Evolutionary conservation across 257 asterid genomes (phyloP).

Genomic region (Striga asiatica): DNA sequence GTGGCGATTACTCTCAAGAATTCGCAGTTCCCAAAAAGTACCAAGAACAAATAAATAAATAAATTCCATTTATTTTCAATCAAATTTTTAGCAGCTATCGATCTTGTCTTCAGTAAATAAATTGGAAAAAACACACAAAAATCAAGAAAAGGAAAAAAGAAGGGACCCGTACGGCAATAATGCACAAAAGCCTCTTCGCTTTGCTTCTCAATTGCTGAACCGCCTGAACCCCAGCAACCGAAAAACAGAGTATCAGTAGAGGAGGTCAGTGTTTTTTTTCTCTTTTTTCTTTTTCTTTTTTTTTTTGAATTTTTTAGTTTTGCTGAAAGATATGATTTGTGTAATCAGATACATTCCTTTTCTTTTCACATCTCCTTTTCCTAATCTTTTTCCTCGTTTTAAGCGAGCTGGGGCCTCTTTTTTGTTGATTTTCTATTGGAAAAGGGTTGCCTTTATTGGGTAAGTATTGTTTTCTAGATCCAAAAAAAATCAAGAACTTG

Average conservation of each 20-base stretch:
- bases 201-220: constrained; percentile 18
- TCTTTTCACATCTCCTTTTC: not conserved
- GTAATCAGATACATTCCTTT: constrained; percentile 1
- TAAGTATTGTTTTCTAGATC: constrained; percentile 29
- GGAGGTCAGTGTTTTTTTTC: constrained; percentile 17
- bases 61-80: not conserved
- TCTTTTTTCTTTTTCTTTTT: not conserved
- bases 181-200: constrained; percentile 20
- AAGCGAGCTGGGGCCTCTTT: constrained; percentile 8
- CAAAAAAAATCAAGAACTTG: constrained; percentile 21
- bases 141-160: not conserved
- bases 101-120: constrained; percentile 1
- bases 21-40: constrained; percentile 24
- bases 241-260: constrained; percentile 22
- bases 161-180: too few relatives aligned
- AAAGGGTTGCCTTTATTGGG: constrained; percentile 25
- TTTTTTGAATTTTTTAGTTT: not conserved
- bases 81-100: too few relatives aligned
- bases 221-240: constrained; percentile 36
- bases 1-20: constrained; percentile 26
- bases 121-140: not conserved
- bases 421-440: not conserved
- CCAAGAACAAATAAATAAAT: not conserved
- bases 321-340: too few relatives aligned
- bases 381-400: constrained; percentile 7